phyloP scores from a whole-genome alignment of 2,329 filamentous ascomycete species.

The Allantophomopsis lycopodina region DNA sequence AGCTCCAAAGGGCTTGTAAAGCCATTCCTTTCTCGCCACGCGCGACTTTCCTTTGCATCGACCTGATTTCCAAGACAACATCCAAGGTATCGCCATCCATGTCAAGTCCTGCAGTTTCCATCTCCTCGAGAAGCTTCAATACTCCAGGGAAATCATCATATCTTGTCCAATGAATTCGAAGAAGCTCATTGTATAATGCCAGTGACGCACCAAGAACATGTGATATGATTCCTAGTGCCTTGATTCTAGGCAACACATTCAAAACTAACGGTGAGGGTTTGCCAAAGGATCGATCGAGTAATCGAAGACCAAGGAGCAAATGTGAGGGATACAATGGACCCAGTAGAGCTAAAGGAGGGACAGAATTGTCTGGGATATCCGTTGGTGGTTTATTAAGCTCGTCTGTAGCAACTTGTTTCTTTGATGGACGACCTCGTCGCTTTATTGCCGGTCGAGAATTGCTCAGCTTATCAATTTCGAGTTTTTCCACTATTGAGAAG shows the following conservation, averaged over 20 bases:
- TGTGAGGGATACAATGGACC: conserved; percentile 52
- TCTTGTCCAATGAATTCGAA: conserved; percentile 45
- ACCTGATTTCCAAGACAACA: conserved; percentile 11
- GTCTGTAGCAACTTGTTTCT: conserved; percentile 1
- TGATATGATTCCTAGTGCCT: conserved; percentile 51
- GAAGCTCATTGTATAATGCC: conserved; percentile 53
- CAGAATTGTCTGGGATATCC: conserved; percentile 3
- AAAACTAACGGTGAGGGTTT: conserved; percentile 44
- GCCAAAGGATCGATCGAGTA: conserved; percentile 41
- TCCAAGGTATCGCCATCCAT: conserved; percentile 15
- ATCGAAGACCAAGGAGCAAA: conserved; percentile 39
- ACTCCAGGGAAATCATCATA: conserved; percentile 32
- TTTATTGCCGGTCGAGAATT: conserved; percentile 1
- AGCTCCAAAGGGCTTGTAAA: conserved; percentile 10
- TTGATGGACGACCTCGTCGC: conserved; percentile 2
- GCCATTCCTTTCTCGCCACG: conserved; percentile 7
- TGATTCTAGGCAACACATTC: conserved; percentile 51
- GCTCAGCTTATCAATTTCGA: conserved; percentile 32
- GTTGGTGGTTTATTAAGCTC: conserved; percentile 1
- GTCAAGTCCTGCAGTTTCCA: conserved; percentile 16
- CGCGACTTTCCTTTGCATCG: conserved; percentile 6
- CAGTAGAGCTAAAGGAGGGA: conserved; percentile 31
- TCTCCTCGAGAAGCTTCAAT: conserved; percentile 13
- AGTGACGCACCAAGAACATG: conserved; percentile 62
- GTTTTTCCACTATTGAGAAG: conserved; percentile 40